Percentiles rank a stretch among this genome's conserved stretches.
phyloP scores from a whole-genome alignment of 2,329 filamentous ascomycete genomes.

The Calonectria fujianensis region DNA sequence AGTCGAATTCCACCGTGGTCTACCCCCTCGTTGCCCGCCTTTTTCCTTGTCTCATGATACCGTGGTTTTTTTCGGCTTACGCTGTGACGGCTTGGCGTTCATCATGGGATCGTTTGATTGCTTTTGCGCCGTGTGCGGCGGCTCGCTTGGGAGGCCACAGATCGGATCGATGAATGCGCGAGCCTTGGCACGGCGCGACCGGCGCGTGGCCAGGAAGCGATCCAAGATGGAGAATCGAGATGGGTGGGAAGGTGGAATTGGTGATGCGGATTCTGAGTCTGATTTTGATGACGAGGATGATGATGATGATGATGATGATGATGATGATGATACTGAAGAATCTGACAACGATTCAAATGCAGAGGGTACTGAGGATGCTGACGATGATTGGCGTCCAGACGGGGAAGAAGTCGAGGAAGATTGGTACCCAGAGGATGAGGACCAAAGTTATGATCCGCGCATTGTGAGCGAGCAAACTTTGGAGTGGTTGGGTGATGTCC shows the following conservation, averaged over 20 bases:
- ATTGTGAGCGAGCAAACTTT: slow-evolving; percentile 20
- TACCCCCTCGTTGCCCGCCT: not conserved
- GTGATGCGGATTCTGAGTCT: not conserved
- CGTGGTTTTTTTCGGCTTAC: not conserved
- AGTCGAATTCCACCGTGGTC: not conserved
- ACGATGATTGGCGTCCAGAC: slow-evolving; percentile 6
- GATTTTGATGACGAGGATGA: not conserved
- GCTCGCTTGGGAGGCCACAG: not conserved
- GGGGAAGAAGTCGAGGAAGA: slow-evolving; percentile 4
- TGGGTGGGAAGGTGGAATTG: not conserved
- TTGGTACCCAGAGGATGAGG: slow-evolving; percentile 34
- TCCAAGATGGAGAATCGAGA: not conserved
- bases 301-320: not conserved
- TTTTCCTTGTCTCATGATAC: slow-evolving; percentile 11
- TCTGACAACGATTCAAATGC: not conserved
- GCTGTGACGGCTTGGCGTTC: not conserved
- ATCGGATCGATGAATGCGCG: slow-evolving; percentile 20
- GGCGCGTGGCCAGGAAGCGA: slow-evolving; percentile 8
- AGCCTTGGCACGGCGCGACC: slow-evolving; percentile 22
- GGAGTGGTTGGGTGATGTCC: slow-evolving; percentile 26
- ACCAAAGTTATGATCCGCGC: slow-evolving; percentile 33
- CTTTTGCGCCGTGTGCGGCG: slow-evolving; percentile 42
- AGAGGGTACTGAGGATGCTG: not conserved
- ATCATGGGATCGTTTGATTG: slow-evolving; percentile 36
- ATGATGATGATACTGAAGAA: not conserved